Evolutionary conservation across 805 yeast genomes (phyloP).

Genomic region (Myxozyma mucilagina): DNA sequence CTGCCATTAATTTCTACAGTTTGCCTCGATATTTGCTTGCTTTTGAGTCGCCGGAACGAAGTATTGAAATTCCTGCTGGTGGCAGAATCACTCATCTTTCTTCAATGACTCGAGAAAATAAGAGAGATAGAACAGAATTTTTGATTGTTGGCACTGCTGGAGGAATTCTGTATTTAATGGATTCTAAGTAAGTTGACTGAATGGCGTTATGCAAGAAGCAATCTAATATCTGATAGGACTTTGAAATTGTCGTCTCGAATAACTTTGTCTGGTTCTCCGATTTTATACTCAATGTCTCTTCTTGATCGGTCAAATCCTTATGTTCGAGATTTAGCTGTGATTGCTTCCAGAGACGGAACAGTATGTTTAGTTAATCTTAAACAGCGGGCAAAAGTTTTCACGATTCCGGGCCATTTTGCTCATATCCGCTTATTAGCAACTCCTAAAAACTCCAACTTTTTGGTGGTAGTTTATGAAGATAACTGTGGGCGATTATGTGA

Average conservation of each 20-base stretch:
- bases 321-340: constrained; percentile 17
- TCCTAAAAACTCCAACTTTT: constrained; percentile 23
- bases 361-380: constrained; percentile 21
- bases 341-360: constrained; percentile 28
- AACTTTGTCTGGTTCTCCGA: constrained; percentile 28
- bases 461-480: constrained; percentile 28
- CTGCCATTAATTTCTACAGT: constrained; percentile 22
- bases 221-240: not conserved
- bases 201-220: not conserved
- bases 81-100: constrained; percentile 16
- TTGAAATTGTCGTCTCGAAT: constrained; percentile 22
- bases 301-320: not conserved
- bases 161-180: constrained; percentile 21
- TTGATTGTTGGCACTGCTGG: constrained; percentile 21
- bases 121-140: constrained; percentile 9
- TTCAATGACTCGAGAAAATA: not conserved
- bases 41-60: constrained; percentile 24
- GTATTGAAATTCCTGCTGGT: constrained; percentile 21
- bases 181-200: constrained; percentile 5
- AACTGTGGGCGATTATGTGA: constrained; percentile 17
- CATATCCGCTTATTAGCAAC: constrained; percentile 19
- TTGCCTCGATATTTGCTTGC: constrained; percentile 23
- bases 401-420: constrained; percentile 30
- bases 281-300: constrained; percentile 18
- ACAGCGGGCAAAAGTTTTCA: constrained; percentile 14